These are phyloP conservation scores for Gossypium thurberi DNA, from an alignment of 345 rosid genomes.

Conservation along the genomic window DNA sequence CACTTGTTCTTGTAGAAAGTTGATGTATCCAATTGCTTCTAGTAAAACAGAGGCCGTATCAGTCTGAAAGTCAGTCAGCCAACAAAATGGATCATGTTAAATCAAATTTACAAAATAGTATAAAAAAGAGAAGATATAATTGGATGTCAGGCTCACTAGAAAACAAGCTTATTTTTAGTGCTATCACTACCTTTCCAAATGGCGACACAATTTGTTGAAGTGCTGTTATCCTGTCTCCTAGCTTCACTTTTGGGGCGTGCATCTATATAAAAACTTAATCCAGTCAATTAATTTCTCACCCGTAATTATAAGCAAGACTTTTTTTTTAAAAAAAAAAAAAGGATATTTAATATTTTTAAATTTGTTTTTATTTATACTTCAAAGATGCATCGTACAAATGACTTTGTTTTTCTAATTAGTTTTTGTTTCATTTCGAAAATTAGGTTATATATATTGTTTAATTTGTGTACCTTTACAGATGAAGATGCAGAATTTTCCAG, in stretches of 20 bases:
- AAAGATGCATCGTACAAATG: neutral
- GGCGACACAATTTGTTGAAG: slow-evolving; percentile 98
- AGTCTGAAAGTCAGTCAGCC: slow-evolving; percentile 44
- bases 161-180: slow-evolving; percentile 8
- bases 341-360: no score
- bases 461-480: slow-evolving; percentile 46
- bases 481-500: slow-evolving; percentile 45
- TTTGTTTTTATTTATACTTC: no score
- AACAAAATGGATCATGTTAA: neutral
- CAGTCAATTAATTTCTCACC: neutral
- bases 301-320: neutral
- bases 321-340: no score
- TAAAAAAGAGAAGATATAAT: neutral
- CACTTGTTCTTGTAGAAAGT: slow-evolving; percentile 75
- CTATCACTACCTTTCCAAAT: slow-evolving; percentile 66
- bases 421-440: neutral
- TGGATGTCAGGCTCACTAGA: neutral
- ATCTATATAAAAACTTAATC: slow-evolving; percentile 16
- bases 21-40: slow-evolving; percentile 74
- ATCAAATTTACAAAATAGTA: neutral
- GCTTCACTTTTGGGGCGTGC: slow-evolving; percentile 80
- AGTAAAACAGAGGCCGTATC: slow-evolving; percentile 85
- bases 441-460: neutral
- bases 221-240: slow-evolving; percentile 75
- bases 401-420: neutral